phyloP scores from a whole-genome alignment of 148 eudicot species.

The Chenopodium suecicum region DNA sequence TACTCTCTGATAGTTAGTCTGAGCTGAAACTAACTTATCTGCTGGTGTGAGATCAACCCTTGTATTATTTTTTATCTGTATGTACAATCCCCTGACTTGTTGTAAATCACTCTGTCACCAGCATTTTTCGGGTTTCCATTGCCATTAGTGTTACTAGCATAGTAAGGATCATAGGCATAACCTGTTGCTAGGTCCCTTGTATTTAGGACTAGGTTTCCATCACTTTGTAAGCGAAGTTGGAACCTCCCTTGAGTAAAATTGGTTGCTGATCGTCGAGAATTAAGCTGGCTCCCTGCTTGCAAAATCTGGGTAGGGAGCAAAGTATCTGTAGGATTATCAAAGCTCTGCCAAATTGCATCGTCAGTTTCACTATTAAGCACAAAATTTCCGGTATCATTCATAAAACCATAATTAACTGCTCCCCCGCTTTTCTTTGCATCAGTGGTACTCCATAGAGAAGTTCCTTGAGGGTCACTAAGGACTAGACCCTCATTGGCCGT shows the following conservation, averaged over 20 bases:
- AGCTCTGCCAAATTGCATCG: constrained; percentile 42
- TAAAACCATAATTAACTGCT: constrained; percentile 20
- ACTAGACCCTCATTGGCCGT: constrained; percentile 39
- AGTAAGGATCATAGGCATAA: constrained; percentile 14
- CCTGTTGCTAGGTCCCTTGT: constrained; percentile 6
- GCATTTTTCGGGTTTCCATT: constrained; percentile 6
- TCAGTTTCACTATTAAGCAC: constrained; percentile 17
- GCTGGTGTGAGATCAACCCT: constrained; percentile 20
- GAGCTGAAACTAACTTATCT: not conserved
- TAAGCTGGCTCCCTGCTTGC: constrained; percentile 4
- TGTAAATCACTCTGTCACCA: constrained; percentile 27
- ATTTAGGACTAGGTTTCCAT: constrained; percentile 26
- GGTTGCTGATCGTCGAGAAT: constrained; percentile 30
- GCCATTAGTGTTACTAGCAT: not conserved
- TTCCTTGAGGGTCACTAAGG: constrained; percentile 44
- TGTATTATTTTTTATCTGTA: constrained; percentile 22
- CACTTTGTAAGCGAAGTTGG: constrained; percentile 20
- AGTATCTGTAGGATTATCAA: constrained; percentile 45
- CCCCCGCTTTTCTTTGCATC: not conserved
- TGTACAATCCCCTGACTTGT: constrained; percentile 35
- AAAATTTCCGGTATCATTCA: constrained; percentile 59
- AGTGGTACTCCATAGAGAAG: constrained; percentile 28
- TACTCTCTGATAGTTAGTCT: constrained; percentile 41
- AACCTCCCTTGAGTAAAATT: constrained; percentile 51
- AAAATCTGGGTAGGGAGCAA: constrained; percentile 49